Conservation (phyloP, 1,139 yeast genomes). For the Yamadazyma blattariae region DNA sequence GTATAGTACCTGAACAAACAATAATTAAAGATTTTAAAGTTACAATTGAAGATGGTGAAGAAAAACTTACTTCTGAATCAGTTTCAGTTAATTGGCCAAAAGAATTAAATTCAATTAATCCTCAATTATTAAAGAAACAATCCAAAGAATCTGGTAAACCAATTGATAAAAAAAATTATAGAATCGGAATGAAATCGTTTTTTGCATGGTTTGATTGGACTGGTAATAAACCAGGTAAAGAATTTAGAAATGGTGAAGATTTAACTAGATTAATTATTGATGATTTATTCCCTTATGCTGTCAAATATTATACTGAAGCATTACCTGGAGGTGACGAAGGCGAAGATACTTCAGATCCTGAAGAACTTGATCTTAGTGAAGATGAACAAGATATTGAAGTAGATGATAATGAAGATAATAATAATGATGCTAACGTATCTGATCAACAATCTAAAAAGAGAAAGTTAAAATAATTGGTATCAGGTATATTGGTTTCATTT, state of each 20-base stretch:
- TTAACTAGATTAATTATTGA: slow-evolving; percentile 61
- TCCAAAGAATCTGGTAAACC: slow-evolving; percentile 25
- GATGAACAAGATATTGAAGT: slow-evolving; percentile 24
- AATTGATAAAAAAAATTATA: slow-evolving; percentile 60
- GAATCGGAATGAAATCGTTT: slow-evolving; percentile 70
- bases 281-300: slow-evolving; percentile 69
- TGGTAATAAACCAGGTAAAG: slow-evolving; percentile 69
- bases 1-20: slow-evolving; percentile 47
- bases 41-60: slow-evolving; percentile 47
- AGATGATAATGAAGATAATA: slow-evolving; percentile 2
- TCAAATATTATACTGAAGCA: slow-evolving; percentile 71
- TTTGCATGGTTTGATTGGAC: slow-evolving; percentile 79
- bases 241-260: slow-evolving; percentile 70
- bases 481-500: too few relatives aligned
- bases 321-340: slow-evolving; percentile 55
- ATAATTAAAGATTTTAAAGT: slow-evolving; percentile 53
- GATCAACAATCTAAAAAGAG: slow-evolving; percentile 1
- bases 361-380: slow-evolving; percentile 53
- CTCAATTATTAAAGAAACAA: slow-evolving; percentile 37
- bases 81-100: slow-evolving; percentile 60
- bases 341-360: slow-evolving; percentile 53
- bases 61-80: slow-evolving; percentile 47
- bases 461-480: too few relatives aligned
- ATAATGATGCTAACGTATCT: slow-evolving; percentile 1
- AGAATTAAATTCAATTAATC: slow-evolving; percentile 52